Percentiles rank a stretch among this genome's conserved stretches.
phyloP scores from a whole-genome alignment of 2,329 filamentous ascomycete species.

The Claviceps purpurea region DNA sequence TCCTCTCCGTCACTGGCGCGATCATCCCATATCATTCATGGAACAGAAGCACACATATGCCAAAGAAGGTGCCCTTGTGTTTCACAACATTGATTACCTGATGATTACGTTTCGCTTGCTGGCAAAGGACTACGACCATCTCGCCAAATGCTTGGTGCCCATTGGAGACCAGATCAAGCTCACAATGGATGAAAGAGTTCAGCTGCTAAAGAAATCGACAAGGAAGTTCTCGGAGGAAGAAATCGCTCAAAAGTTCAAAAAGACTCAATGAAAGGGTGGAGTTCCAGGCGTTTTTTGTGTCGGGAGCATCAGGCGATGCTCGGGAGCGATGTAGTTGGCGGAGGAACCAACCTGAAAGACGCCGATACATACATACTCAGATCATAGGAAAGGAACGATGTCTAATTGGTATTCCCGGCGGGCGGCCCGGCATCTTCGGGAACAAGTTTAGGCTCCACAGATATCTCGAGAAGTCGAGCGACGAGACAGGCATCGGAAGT shows the following conservation, averaged over 20 bases:
- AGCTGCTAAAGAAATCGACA: constrained; percentile 53
- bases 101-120: constrained; percentile 59
- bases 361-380: not conserved
- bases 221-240: constrained; percentile 51
- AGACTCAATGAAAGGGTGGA: not conserved
- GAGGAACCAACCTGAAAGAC: not conserved
- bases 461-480: not conserved
- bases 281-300: not conserved
- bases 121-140: constrained; percentile 55
- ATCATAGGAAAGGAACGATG: not conserved
- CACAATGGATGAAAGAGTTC: constrained; percentile 48
- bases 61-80: constrained; percentile 56
- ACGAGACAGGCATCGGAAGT: not conserved
- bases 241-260: constrained; percentile 41
- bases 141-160: constrained; percentile 60
- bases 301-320: not conserved
- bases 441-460: too few relatives aligned
- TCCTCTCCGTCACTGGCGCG: constrained; percentile 66
- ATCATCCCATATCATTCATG: constrained; percentile 63
- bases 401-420: too few relatives aligned
- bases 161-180: constrained; percentile 58
- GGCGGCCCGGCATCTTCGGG: too few relatives aligned
- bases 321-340: not conserved
- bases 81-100: constrained; percentile 70
- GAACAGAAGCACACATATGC: constrained; percentile 55